Base-by-base conservation (phyloP, 768 basidiomycete genomes). In the Multifurca ochricompacta region DNA sequence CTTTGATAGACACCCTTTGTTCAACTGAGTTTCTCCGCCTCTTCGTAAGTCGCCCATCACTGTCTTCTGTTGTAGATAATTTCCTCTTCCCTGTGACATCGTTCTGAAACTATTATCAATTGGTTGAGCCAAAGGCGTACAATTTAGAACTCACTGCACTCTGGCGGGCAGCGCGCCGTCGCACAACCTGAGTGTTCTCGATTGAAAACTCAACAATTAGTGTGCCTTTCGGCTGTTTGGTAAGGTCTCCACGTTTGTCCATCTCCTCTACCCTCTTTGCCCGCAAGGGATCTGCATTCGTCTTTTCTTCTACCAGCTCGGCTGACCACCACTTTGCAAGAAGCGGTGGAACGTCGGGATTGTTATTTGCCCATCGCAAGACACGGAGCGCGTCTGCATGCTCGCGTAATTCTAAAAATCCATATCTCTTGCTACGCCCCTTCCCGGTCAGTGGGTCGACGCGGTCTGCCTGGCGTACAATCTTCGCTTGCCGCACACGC, bases 171-270 rank as follows among this genome's bases (percentile, higher is more conserved):
- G 76, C 75, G 63, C 92, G 75, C 52, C 91, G 74, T 59, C 87
- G 86, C 35, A 93, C 83, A 28, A 94, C 91, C 69, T 92, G 87
- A 18, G 90, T 73, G 64, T 97, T 97, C 73, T 97, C 93, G 47
- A 97, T 91, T 36, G 91, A 93, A 69, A 96, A 96, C 70, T 98
- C 94, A n/a, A 92, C 81, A 63, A 95, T 85, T 57, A 96, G 68
- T 4, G 80, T 74, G 14, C 77, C 77, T 54, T 61, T 72, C 21
- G 62, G 59, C 16, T 72, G 72, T 35, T 74, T 79, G 41, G 73
- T 73, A 16, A 67, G 70, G 54, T 71, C 75, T 53, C 72, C 77
- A 35, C 62, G 69, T 43, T 69, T 67, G 57, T 71, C 71, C 41
- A 78, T 66, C 64, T 83, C 81, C 23, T 74, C 74, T 63, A 82